phyloP scores from a whole-genome alignment of 345 rosid species.

The Durio zibethinus region DNA sequence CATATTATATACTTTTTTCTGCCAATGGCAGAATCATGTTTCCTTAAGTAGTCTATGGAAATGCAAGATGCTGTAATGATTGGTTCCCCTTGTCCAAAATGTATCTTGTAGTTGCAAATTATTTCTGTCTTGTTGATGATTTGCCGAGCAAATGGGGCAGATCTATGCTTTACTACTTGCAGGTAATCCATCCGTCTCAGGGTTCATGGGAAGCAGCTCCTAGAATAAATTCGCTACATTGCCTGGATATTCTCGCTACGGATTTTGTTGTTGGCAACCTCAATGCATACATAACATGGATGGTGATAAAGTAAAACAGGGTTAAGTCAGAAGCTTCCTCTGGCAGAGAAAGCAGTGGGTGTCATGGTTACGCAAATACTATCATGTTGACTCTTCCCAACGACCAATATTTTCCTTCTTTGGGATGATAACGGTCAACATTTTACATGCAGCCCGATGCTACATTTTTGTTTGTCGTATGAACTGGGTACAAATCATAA shows the following conservation, averaged over 20 bases:
- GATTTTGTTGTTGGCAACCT: not conserved
- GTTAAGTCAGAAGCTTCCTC: not conserved
- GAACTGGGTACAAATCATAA: not conserved
- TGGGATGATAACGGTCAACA: not conserved
- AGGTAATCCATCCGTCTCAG: not conserved
- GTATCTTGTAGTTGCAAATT: not conserved
- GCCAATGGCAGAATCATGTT: not conserved
- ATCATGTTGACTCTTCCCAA: not conserved
- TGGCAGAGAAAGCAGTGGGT: not conserved
- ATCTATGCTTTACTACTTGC: not conserved
- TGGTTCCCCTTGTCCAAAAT: not conserved
- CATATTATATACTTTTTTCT: not conserved
- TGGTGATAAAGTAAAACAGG: not conserved
- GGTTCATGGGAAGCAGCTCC: not conserved
- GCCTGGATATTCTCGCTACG: not conserved
- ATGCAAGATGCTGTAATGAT: not conserved
- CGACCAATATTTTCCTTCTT: not conserved
- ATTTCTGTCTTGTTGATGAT: not conserved
- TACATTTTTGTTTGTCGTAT: no score
- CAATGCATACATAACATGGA: not conserved
- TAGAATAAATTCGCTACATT: not conserved
- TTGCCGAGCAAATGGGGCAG: not conserved
- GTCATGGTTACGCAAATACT: not conserved
- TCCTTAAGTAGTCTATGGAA: not conserved
- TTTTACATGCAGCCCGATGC: no score